These are phyloP conservation scores for Miscanthus sacchariflorus DNA, from an alignment of 202 grass and related monocot genomes.

Conservation along the genomic window DNA sequence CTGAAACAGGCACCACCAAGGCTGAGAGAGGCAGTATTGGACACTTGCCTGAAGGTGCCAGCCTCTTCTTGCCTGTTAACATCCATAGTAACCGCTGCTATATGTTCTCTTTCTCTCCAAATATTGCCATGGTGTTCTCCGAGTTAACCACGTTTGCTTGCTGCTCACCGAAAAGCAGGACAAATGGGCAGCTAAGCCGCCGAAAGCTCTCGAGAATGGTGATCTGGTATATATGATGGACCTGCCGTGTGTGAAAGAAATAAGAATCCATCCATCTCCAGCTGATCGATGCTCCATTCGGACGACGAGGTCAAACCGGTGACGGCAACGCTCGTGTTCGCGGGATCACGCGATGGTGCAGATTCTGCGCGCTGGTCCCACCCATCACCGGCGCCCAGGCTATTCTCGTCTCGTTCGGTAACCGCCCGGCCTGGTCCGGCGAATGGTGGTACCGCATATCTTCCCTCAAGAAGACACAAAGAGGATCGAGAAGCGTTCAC, in stretches of 20 bases:
- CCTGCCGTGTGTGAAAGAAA: conserved; percentile 8
- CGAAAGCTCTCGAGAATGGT: conserved; percentile 39
- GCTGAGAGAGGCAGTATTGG: no score
- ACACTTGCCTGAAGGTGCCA: no score
- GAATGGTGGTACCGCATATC: background rate
- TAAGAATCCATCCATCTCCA: conserved; percentile 8
- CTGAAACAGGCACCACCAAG: no score
- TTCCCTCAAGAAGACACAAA: background rate
- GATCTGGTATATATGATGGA: background rate
- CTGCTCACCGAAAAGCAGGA: background rate
- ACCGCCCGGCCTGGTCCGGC: no score
- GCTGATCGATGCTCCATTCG: background rate
- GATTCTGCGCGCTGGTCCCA: background rate
- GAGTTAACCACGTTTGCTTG: background rate
- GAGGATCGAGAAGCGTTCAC: background rate
- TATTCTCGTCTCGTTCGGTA: background rate
- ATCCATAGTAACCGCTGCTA: no score
- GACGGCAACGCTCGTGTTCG: background rate
- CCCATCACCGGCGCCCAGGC: background rate
- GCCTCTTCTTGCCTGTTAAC: no score
- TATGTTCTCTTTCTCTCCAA: no score
- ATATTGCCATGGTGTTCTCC: background rate
- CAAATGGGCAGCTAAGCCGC: background rate
- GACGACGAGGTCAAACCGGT: background rate
- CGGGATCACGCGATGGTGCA: background rate